These are phyloP conservation scores for Coleophoma eucalyptorum DNA, from an alignment of 2,329 filamentous ascomycete species.

Conservation along the genomic window DNA sequence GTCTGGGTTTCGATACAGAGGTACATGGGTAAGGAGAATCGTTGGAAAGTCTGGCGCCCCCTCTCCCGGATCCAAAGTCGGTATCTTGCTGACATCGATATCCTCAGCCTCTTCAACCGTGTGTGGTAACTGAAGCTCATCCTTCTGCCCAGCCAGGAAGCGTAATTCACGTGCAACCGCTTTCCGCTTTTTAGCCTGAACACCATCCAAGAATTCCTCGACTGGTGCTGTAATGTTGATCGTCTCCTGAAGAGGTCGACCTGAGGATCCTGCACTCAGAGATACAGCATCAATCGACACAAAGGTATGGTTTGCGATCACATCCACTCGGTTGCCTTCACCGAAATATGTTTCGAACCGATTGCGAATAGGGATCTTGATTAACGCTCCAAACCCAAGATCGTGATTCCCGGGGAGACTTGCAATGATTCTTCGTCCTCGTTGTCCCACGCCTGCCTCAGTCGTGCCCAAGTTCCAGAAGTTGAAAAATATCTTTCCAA, in stretches of 20 bases:
- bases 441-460: constrained; percentile 52
- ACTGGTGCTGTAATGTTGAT: constrained; percentile 72
- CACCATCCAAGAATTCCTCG: constrained; percentile 68
- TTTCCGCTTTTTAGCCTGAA: constrained; percentile 61
- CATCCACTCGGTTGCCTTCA: constrained; percentile 83
- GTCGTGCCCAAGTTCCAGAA: constrained; percentile 58
- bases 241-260: constrained; percentile 39
- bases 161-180: constrained; percentile 67
- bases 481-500: constrained; percentile 79
- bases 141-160: constrained; percentile 53
- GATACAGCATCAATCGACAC: constrained; percentile 89
- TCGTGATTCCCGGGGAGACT: constrained; percentile 95
- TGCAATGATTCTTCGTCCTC: constrained; percentile 74
- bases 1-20: constrained; percentile 75
- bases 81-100: constrained; percentile 31
- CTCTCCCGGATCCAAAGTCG: constrained; percentile 37
- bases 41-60: constrained; percentile 68
- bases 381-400: constrained; percentile 81
- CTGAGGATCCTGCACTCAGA: constrained; percentile 65
- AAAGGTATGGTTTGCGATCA: constrained; percentile 93
- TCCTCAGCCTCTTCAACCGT: constrained; percentile 48
- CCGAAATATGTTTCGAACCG: constrained; percentile 89
- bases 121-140: constrained; percentile 54
- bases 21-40: constrained; percentile 86
- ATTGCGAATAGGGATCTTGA: constrained; percentile 76